Evolutionary conservation across 192 early-diverging fungal genomes (phyloP), one percentile per base, ranked within the genome.

Genomic region (Entophlyctis helioformis): DNA sequence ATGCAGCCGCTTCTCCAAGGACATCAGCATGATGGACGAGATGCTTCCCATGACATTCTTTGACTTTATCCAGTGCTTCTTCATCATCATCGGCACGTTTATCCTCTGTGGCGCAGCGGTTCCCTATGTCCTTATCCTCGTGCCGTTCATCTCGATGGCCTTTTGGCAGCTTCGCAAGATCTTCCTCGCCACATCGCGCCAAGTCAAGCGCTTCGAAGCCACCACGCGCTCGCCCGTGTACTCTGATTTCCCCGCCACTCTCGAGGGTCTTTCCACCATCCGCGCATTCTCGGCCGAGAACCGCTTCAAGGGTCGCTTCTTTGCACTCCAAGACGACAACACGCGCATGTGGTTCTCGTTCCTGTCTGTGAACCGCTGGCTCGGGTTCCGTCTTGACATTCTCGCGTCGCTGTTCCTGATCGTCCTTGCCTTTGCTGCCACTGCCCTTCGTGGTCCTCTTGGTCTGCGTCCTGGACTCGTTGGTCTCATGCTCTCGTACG

Each of bases 251-350:
- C n/a, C n/a, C n/a, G n/a, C n/a, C n/a, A n/a, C n/a, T n/a, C n/a
- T 86, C 27, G 85, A 81, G 18, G 86, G 85, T 0, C 54, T 80
- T 22, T 67, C 72, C 0, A 75, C 74, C 31, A 78, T 91, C 35
- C 76, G 86, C 33, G 67, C 85, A 0, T 85, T 76, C 51, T 53
- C 59, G 23, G 70, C 58, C 1, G 71, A 72, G 34, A 16, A 64
- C 29, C 64, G 64, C 1, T 91, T 91, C 36, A 59, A 61, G 27
- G 32, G 38, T 0, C 39, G 62, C 8, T 79, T 85, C 36, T 57
- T 67, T 19, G 49, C 59, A 2, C 55, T 72, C 6, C 63, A 69
- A 6, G 76, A 89, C 56, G 59, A 81, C 7, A 75, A 81, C 41
- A 62, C 69, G 4, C 57, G 73, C 1, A 63, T 79, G 0, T 79